Base-by-base conservation (phyloP, 805 yeast species). In the Hanseniaspora thailandica region DNA sequence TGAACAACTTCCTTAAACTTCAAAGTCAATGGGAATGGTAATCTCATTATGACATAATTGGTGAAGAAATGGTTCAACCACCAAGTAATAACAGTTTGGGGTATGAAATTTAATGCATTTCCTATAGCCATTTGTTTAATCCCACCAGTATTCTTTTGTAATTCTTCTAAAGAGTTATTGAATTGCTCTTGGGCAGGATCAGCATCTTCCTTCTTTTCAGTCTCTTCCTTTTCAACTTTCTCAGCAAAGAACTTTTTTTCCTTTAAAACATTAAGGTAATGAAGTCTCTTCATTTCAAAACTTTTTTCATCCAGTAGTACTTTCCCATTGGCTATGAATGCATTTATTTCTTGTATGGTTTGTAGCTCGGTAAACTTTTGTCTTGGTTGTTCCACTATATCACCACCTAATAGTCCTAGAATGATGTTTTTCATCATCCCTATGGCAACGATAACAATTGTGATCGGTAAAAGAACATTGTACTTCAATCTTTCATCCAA, bases 31-130 rank as follows among this genome's bases (percentile, higher is more conserved):
- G 96, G 95, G 70, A 93, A 93, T 17, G 98, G 98, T 52, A 93
- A 71, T 63, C 80, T 80, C 84, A 84, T 84, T 47, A 87, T 77
- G 15, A 89, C 81, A 58, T 88, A 87, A 0, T 97, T 97, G 13
- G 90, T 86, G 66, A 87, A 93, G 69, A 90, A 89, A 62, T 81
- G 85, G 62, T 86, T 86, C 56, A 90, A 90, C 96, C 97, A 93
- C 62, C 88, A 87, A 96, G 93, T 89, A 58, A 89, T 84, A 38
- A 89, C 66, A 0, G 96, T 86, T 69, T 93, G 97, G 1, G 97
- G 97, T 19, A 88, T 77, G 64, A 82, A 86, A 67, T 80, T 86
- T 63, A 89, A 82, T 58, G 87, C 70, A 63, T 87, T 89, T 8
- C 83, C 82, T 63, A 87, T 87, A 55, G 88, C 76, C 82, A 86